Base-by-base conservation (phyloP, 1,284 basidiomycete species). In the Fereydounia khargensis region DNA sequence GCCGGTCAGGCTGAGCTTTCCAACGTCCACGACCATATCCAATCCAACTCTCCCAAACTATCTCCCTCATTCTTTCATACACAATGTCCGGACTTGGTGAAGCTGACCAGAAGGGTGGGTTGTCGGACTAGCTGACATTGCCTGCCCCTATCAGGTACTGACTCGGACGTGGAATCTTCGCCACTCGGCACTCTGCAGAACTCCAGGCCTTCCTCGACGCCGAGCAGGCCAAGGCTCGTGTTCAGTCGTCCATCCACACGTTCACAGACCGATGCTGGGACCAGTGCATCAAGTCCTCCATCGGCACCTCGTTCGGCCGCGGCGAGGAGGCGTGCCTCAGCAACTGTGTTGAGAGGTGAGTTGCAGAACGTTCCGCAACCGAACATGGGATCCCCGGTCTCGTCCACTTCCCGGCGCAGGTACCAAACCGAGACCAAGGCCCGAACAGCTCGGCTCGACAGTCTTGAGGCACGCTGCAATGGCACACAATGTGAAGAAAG, bases 211-310 rank as follows among this genome's bases (percentile, higher is more conserved):
- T 92, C 79, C 79, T 96, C 49, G 89, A 91, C 68, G 84, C 85
- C 59, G 87, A 95, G 78, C 90, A 94, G 78, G 84, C 86, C 8
- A 87, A 89, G 79, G 87, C 88, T 34, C 82, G 84, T 59, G 73
- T 92, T 28, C 86, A 94, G 73, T 80, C 77, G 18, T 76, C 75
- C 14, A 78, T 80, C 25, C 79, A 80, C 58, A 77, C 79, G 28
- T 68, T 73, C 49, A 71, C 72, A 16, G 70, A 72, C 77, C 47
- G 55, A 39, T 60, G 56, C 39, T 55, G 64, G 52, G 43, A 48
- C 64, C 92, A 90, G 71, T 95, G 91, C 77, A 82, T 96, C 59
- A 88, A 88, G 5, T 83, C 88, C 31, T 83, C 84, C 22, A 88
- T 90, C 19, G 85, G 85, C n/a, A 85, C 85, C 24, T 82, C 85